phyloP scores from a whole-genome alignment of 2,329 filamentous ascomycete genomes.

The Trichoderma sp. region DNA sequence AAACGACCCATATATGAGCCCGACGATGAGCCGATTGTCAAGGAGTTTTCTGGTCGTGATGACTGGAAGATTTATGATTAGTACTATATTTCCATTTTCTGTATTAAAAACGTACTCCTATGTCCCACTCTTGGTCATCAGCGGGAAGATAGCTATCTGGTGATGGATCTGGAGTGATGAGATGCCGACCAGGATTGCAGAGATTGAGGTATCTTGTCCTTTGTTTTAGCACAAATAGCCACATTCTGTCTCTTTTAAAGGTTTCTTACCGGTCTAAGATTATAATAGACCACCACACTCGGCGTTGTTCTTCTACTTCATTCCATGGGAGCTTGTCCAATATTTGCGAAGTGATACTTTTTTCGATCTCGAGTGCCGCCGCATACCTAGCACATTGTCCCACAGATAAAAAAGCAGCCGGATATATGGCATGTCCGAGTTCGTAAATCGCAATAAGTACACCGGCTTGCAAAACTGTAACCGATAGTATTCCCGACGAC shows the following conservation, averaged over 20 bases:
- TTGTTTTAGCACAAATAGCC: background rate
- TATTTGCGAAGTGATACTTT: slow-evolving; percentile 1
- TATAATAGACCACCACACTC: slow-evolving; percentile 23
- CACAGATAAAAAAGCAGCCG: slow-evolving; percentile 13
- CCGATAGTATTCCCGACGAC: slow-evolving; percentile 15
- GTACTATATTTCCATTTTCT: background rate
- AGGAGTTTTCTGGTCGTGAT: background rate
- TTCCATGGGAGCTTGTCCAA: background rate
- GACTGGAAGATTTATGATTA: background rate
- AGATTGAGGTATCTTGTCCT: background rate
- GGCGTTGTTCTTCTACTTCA: slow-evolving; percentile 22
- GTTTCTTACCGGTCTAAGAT: slow-evolving; percentile 20
- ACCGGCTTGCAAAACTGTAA: slow-evolving; percentile 20
- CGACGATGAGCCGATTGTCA: slow-evolving; percentile 18
- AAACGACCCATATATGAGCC: slow-evolving; percentile 19
- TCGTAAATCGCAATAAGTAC: background rate
- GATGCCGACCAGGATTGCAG: background rate
- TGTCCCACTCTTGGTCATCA: background rate
- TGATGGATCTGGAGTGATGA: background rate
- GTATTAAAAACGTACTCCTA: background rate
- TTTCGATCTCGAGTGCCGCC: slow-evolving; percentile 16
- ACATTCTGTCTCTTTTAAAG: background rate
- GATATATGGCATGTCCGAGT: background rate
- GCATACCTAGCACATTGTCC: slow-evolving; percentile 21
- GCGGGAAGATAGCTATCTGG: background rate